Conservation (phyloP, 2,329 filamentous ascomycete genomes). For the Fusarium bactridioides region DNA sequence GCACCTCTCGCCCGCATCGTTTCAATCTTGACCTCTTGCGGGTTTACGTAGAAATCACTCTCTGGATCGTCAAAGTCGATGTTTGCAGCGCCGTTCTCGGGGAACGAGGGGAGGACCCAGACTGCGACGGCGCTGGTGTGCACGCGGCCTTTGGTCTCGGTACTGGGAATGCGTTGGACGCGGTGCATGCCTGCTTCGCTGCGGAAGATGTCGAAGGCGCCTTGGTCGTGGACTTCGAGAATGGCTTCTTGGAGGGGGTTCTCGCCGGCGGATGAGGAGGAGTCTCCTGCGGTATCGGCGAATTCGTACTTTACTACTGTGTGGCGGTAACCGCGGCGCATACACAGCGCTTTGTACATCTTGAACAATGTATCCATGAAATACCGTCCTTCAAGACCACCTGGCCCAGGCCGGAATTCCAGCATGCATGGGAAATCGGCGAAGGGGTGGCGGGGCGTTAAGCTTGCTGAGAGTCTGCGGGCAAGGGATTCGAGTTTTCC, state of each 20-base stretch:
- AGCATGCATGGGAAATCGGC: constrained; percentile 88
- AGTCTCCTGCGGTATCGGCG: constrained; percentile 68
- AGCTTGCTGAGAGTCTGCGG: constrained; percentile 73
- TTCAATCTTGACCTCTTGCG: constrained; percentile 82
- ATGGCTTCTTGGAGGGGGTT: constrained; percentile 84
- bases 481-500: constrained; percentile 69
- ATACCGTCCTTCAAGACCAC: constrained; percentile 88
- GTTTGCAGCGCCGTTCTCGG: constrained; percentile 58
- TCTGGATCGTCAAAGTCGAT: constrained; percentile 81
- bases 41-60: constrained; percentile 90
- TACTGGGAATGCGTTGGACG: constrained; percentile 91
- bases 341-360: constrained; percentile 88
- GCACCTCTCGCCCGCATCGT: constrained; percentile 93
- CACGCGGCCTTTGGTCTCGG: constrained; percentile 88
- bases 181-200: constrained; percentile 94
- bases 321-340: constrained; percentile 69
- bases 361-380: constrained; percentile 87
- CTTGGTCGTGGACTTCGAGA: constrained; percentile 78
- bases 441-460: constrained; percentile 91
- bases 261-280: constrained; percentile 65
- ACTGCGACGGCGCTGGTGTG: constrained; percentile 94
- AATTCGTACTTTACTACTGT: constrained; percentile 82
- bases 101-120: constrained; percentile 88
- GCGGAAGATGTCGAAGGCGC: constrained; percentile 82
- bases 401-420: constrained; percentile 90